A percentile compares a stretch with the other conserved stretches of the same genome.
Evolutionary conservation across 176 grass and related monocot species (phyloP).

Genomic region (Areca catechu): DNA sequence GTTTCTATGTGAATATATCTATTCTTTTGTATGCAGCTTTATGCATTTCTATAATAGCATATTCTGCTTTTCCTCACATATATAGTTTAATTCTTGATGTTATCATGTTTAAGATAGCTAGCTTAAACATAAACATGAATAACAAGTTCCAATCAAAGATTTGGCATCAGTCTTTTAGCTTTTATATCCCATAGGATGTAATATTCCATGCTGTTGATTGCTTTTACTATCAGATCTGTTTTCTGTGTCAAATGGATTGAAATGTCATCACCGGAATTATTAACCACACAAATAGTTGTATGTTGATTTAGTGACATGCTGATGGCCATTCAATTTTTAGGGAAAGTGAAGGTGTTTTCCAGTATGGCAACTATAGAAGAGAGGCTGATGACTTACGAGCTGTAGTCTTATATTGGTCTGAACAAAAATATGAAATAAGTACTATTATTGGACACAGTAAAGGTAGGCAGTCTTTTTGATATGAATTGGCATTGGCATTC

Average conservation of each 20-base stretch:
- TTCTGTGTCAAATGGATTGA: background rate
- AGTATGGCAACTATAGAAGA: constrained; percentile 6
- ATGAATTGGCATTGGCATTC: background rate
- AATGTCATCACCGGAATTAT: no score
- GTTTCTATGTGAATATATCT: no score
- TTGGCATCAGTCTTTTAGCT: no score
- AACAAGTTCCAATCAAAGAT: no score
- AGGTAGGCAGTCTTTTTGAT: constrained; percentile 8
- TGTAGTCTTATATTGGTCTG: constrained; percentile 6
- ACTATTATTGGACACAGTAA: constrained; percentile 18
- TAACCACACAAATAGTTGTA: background rate
- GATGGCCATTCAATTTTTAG: constrained; percentile 4
- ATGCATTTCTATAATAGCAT: no score
- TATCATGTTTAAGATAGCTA: no score
- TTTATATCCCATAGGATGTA: background rate
- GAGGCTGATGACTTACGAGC: constrained; percentile 16
- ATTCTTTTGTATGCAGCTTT: no score
- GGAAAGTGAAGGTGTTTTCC: constrained; percentile 11
- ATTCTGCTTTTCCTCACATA: no score
- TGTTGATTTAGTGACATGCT: background rate
- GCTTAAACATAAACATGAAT: no score
- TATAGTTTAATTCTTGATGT: no score
- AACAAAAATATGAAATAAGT: constrained; percentile 22
- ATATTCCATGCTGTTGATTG: background rate
- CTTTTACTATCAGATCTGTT: background rate